Conservation (phyloP, 2,329 filamentous ascomycete species). For the Tolypocladium amazonense region DNA sequence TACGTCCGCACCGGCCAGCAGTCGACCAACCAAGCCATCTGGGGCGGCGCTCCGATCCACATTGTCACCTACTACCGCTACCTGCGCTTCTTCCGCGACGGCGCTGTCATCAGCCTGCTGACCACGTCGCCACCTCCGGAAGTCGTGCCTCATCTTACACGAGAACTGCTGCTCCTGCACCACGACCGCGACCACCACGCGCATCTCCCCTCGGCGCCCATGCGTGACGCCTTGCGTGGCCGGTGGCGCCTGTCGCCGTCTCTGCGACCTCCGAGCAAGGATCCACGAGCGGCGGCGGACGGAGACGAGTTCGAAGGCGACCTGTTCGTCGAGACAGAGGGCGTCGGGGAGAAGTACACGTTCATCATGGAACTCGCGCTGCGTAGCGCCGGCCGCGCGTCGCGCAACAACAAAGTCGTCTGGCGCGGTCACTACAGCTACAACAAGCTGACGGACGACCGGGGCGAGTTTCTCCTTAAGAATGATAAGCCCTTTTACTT, state of each 20-base stretch:
- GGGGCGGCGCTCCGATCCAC: slow-evolving; percentile 67
- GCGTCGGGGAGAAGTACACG: slow-evolving; percentile 65
- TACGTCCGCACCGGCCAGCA: slow-evolving; percentile 77
- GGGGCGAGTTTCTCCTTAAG: slow-evolving; percentile 64
- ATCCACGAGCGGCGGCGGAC: not conserved
- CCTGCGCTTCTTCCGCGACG: slow-evolving; percentile 87
- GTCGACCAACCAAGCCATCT: slow-evolving; percentile 59
- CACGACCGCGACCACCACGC: slow-evolving; percentile 13
- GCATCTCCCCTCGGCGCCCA: slow-evolving; percentile 35
- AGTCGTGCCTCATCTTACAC: slow-evolving; percentile 74
- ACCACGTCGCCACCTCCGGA: slow-evolving; percentile 75
- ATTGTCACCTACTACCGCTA: slow-evolving; percentile 98
- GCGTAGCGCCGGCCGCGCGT: slow-evolving; percentile 49
- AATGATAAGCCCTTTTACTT: slow-evolving; percentile 59
- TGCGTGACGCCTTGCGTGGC: slow-evolving; percentile 57
- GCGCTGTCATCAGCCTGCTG: slow-evolving; percentile 68
- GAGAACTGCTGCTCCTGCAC: slow-evolving; percentile 50
- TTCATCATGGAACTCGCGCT: slow-evolving; percentile 74
- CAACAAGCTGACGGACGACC: slow-evolving; percentile 81
- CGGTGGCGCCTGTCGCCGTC: slow-evolving; percentile 35
- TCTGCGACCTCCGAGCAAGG: not conserved
- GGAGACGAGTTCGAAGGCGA: slow-evolving; percentile 46
- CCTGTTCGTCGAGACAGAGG: slow-evolving; percentile 77
- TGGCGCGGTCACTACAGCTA: slow-evolving; percentile 93
- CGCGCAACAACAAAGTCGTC: slow-evolving; percentile 73